Evolutionary conservation across 2,329 filamentous ascomycete species (phyloP).

Genomic region (Sarocladium brachiariae): DNA sequence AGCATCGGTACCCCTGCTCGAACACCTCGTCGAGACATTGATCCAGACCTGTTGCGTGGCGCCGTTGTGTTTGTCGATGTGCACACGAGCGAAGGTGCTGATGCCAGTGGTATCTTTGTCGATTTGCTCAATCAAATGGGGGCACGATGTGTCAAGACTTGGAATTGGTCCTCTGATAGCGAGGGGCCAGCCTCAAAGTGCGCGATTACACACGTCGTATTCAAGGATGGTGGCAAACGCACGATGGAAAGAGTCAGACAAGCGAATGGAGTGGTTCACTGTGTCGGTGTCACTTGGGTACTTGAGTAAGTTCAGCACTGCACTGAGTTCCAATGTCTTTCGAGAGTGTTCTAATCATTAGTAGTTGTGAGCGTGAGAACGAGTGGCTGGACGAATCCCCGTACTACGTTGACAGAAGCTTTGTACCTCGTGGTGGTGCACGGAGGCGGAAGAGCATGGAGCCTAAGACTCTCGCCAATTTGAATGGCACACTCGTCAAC

Average conservation of each 20-base stretch:
- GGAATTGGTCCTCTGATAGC: conserved; percentile 61
- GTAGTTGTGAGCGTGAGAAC: conserved; percentile 67
- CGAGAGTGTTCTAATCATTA: background rate
- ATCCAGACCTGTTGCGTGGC: conserved; percentile 54
- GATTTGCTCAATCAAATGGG: conserved; percentile 77
- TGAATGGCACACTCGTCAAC: conserved; percentile 56
- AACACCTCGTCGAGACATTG: conserved; percentile 47
- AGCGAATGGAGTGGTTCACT: conserved; percentile 68
- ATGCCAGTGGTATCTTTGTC: conserved; percentile 74
- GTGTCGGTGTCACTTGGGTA: conserved; percentile 83
- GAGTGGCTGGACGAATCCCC: conserved; percentile 67
- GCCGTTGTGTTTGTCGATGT: conserved; percentile 80
- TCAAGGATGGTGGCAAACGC: conserved; percentile 75
- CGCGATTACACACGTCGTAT: conserved; percentile 82
- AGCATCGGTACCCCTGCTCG: conserved; percentile 48
- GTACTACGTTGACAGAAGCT: conserved; percentile 61
- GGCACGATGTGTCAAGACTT: conserved; percentile 68
- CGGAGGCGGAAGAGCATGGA: conserved; percentile 78
- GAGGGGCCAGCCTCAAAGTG: conserved; percentile 41
- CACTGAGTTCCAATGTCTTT: background rate
- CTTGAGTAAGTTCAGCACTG: conserved; percentile 59
- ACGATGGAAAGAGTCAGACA: conserved; percentile 76
- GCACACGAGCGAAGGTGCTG: conserved; percentile 71
- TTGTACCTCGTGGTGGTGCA: conserved; percentile 62
- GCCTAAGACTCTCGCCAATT: conserved; percentile 60